Conservation (phyloP, 805 yeast genomes). For the Nakazawaea sp. region DNA sequence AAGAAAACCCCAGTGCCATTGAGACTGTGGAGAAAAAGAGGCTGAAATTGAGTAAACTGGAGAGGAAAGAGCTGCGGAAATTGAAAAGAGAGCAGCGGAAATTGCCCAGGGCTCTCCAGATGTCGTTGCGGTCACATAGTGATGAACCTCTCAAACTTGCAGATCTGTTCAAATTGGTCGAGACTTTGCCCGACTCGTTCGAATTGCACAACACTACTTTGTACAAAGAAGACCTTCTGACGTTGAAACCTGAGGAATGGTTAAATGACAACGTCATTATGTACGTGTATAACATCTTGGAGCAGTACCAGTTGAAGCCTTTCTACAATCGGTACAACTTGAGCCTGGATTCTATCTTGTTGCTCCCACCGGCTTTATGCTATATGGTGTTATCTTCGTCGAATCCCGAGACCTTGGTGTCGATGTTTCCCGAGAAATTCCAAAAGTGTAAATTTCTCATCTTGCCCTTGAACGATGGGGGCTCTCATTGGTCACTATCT, state of each 20-base stretch:
- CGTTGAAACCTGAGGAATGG: conserved; percentile 63
- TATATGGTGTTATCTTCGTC: conserved; percentile 38
- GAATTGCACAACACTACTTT: conserved; percentile 53
- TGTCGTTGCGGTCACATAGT: neutral
- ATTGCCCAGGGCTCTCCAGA: neutral
- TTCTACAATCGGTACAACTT: conserved; percentile 19
- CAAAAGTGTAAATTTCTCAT: conserved; percentile 38
- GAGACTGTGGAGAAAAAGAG: conserved; percentile 1
- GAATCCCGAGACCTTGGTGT: conserved; percentile 12
- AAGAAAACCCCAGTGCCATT: neutral
- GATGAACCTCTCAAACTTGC: neutral
- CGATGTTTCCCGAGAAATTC: conserved; percentile 21
- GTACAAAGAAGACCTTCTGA: conserved; percentile 50
- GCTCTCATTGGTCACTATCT: conserved; percentile 72
- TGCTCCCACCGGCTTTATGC: conserved; percentile 56
- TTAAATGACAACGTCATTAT: conserved; percentile 64
- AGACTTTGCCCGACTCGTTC: conserved; percentile 24
- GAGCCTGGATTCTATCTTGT: conserved; percentile 23
- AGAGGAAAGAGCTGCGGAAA: conserved; percentile 18
- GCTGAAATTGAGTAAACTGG: conserved; percentile 16
- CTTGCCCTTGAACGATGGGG: conserved; percentile 66
- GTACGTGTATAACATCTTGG: conserved; percentile 42
- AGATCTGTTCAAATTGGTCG: conserved; percentile 10
- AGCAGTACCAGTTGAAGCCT: conserved; percentile 15
- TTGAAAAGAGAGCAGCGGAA: conserved; percentile 16